phyloP scores from a whole-genome alignment of 176 grass and related monocot species.

The Carex myosuroides region DNA sequence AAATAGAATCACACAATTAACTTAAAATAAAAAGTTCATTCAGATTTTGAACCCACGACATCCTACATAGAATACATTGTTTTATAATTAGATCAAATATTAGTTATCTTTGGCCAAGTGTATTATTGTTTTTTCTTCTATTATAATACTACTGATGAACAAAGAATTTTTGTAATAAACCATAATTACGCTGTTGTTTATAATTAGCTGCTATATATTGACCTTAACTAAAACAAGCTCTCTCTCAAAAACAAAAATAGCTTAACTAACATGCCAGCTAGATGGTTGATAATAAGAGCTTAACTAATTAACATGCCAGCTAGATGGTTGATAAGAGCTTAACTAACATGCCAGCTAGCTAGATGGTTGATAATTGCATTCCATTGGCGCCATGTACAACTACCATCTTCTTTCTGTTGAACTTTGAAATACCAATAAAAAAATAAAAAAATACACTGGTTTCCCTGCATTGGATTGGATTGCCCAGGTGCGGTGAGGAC shows the following conservation, averaged over 20 bases:
- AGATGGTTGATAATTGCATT: background rate
- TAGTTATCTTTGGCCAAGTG: background rate
- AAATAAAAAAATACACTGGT: background rate
- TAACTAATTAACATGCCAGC: too few species aligned
- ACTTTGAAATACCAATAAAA: background rate
- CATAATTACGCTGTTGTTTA: background rate
- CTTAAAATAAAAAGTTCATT: too few species aligned
- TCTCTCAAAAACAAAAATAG: too few species aligned
- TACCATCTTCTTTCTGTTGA: background rate
- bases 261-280: too few species aligned
- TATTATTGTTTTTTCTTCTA: background rate
- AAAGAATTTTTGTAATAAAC: background rate
- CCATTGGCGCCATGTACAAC: background rate
- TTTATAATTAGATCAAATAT: too few species aligned
- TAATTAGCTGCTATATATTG: background rate
- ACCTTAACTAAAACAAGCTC: background rate
- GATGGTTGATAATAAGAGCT: too few species aligned
- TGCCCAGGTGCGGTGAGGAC: background rate
- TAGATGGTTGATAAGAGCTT: background rate
- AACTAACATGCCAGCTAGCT: too few species aligned
- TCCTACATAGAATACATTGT: too few species aligned
- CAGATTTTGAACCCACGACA: too few species aligned
- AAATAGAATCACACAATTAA: too few species aligned
- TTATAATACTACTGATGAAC: background rate
- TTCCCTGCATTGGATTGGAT: conserved; percentile 5